Evolutionary conservation across 176 grass and related monocot species (phyloP), one percentile per base, ranked within the genome.

Genomic region (Paspalum notatum): DNA sequence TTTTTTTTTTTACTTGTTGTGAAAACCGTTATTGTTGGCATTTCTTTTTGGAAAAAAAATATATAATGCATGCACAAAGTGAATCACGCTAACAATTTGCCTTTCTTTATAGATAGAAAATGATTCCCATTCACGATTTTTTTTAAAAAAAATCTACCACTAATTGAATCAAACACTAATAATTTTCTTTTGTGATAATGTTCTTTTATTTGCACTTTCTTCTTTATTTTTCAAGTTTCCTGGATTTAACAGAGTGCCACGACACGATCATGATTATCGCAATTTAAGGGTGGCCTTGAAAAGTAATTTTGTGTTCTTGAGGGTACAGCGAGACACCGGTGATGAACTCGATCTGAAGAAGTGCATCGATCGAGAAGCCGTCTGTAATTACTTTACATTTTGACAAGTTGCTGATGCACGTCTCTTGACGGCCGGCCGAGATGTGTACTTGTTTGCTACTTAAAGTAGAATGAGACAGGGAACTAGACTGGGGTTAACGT

Each of bases 301-400:
- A 27, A 82, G 58, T 76, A 78, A 21, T 65, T 64, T 78, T 64
- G 45, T 78, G 45, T 39, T 64, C 64, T 61, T 47, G 21, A 32
- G 41, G 41, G 41, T 14, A 8, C 24, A 51, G n/a, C n/a, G 40
- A 21, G 44, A 39, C 60, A 51, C 0, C 14, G 12, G 5, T 48
- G 56, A 17, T 48, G 56, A 17, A 61, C 40, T 60, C 76, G 7
- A 50, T n/a, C n/a, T n/a, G n/a, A n/a, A n/a, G n/a, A 69, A 77
- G 61, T 61, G 53, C 63, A 27, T 84, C 14, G 53, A 32, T 32
- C 32, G 32, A 32, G 45, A 69, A 68, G 54, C 8, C 13, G 41
- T 17, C 73, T 51, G 45, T 4, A 42, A 27, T 59, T 62, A 32
- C n/a, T 47, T 68, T 62, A 57, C 44, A 78, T 65, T 27, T 52